A percentile compares a stretch with the other conserved stretches of the same genome.
These are phyloP conservation scores for Geotrichum fermentans DNA, from an alignment of 1,139 yeast genomes.

Conservation along the genomic window DNA sequence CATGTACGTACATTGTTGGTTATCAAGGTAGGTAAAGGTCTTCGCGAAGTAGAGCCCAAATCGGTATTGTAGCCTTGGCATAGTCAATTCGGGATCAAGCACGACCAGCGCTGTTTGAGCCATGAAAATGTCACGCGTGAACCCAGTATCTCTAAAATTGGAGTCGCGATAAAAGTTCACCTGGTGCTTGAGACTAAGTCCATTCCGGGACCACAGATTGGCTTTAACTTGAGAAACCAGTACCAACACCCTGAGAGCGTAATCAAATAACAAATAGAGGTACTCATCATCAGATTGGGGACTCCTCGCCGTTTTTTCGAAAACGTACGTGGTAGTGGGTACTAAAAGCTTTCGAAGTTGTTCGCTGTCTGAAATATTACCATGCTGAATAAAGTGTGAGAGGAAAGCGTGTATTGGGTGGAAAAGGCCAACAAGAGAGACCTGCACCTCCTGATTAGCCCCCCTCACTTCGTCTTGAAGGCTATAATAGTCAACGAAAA, in stretches of 20 bases:
- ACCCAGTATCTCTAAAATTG: conserved; percentile 78
- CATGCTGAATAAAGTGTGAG: conserved; percentile 62
- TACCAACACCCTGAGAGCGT: conserved; percentile 71
- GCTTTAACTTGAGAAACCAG: conserved; percentile 69
- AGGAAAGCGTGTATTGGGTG: conserved; percentile 76
- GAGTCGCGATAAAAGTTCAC: conserved; percentile 71
- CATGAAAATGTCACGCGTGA: conserved; percentile 66
- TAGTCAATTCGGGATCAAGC: conserved; percentile 52
- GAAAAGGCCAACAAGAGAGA: conserved; percentile 60
- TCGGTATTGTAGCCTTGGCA: conserved; percentile 57
- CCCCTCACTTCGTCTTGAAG: neutral
- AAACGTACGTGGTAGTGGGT: neutral
- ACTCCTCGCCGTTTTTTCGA: neutral
- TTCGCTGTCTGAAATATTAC: conserved; percentile 33
- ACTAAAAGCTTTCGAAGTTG: conserved; percentile 31
- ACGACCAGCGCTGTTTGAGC: conserved; percentile 61
- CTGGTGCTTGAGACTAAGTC: conserved; percentile 71
- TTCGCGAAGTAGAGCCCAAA: conserved; percentile 50
- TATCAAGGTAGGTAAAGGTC: conserved; percentile 34
- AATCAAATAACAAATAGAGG: conserved; percentile 44
- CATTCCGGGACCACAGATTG: conserved; percentile 90
- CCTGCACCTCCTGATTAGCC: conserved; percentile 38
- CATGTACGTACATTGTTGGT: conserved; percentile 47
- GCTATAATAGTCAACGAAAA: neutral
- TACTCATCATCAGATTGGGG: neutral